Percentiles rank a stretch among this genome's conserved stretches.
phyloP scores from a whole-genome alignment of 2,329 filamentous ascomycete species.

The Anthostomella pinea region DNA sequence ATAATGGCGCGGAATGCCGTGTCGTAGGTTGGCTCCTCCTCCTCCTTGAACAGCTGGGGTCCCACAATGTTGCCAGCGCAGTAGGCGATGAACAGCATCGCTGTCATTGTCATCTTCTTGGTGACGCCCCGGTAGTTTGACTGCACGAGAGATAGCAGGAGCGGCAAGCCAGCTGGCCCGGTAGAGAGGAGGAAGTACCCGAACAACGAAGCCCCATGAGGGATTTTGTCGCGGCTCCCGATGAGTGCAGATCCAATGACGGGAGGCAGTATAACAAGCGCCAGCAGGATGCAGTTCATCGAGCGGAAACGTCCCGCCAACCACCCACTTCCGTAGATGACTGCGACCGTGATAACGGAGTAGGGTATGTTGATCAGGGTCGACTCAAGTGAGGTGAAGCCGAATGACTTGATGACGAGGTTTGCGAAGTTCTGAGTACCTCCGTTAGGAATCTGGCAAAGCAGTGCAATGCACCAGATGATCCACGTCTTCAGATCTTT shows the following conservation, averaged over 20 bases:
- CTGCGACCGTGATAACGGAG: constrained; percentile 47
- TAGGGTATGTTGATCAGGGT: constrained; percentile 59
- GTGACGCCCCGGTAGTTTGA: constrained; percentile 56
- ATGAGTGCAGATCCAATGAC: constrained; percentile 53
- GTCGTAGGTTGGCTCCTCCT: constrained; percentile 49
- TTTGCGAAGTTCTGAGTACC: constrained; percentile 60
- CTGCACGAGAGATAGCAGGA: constrained; percentile 53
- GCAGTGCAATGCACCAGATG: constrained; percentile 50
- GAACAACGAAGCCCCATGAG: constrained; percentile 47
- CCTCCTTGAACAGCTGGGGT: constrained; percentile 51
- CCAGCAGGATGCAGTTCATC: constrained; percentile 50
- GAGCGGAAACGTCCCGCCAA: constrained; percentile 50
- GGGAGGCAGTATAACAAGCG: constrained; percentile 47
- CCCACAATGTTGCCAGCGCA: constrained; percentile 56
- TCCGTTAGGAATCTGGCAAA: constrained; percentile 60
- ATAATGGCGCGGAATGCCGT: constrained; percentile 56
- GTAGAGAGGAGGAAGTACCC: constrained; percentile 57
- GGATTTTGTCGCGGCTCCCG: constrained; percentile 41
- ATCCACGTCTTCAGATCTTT: constrained; percentile 60
- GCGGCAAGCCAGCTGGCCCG: constrained; percentile 52
- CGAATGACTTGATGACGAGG: constrained; percentile 54
- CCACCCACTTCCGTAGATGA: constrained; percentile 49
- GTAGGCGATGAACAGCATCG: constrained; percentile 53
- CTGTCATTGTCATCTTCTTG: constrained; percentile 60
- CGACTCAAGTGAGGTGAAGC: constrained; percentile 52